These are phyloP conservation scores for Sclerotinia spermophila DNA, from an alignment of 2,329 filamentous ascomycete species.

Conservation along the genomic window DNA sequence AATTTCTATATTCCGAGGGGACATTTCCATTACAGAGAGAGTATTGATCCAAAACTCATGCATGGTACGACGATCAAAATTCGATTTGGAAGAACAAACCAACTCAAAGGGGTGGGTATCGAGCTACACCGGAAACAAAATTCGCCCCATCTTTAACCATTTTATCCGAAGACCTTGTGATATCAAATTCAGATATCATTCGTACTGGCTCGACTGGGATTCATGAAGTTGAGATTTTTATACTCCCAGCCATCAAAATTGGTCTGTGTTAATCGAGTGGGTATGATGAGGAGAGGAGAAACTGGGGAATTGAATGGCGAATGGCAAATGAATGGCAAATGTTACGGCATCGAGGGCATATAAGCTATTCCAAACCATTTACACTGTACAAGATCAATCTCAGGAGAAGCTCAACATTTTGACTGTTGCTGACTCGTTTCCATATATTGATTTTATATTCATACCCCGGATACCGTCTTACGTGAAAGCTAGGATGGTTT, in stretches of 20 bases:
- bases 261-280: background rate
- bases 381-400: background rate
- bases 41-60: background rate
- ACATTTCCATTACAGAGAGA: background rate
- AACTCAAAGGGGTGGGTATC: background rate
- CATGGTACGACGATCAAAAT: background rate
- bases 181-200: background rate
- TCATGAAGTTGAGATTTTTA: background rate
- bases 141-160: background rate
- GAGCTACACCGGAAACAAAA: background rate
- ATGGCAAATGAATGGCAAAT: background rate
- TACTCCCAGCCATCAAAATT: background rate
- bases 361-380: background rate
- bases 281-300: background rate
- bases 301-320: slow-evolving; percentile 5
- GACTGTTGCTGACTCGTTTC: background rate
- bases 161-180: background rate
- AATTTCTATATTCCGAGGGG: background rate
- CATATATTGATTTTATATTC: background rate
- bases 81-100: background rate
- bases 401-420: background rate
- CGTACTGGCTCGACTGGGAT: background rate
- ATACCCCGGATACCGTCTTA: background rate
- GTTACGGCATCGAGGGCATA: background rate
- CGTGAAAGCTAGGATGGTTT: background rate